phyloP scores from a whole-genome alignment of 2,329 filamentous ascomycete species.

The Neurospora crassa region DNA sequence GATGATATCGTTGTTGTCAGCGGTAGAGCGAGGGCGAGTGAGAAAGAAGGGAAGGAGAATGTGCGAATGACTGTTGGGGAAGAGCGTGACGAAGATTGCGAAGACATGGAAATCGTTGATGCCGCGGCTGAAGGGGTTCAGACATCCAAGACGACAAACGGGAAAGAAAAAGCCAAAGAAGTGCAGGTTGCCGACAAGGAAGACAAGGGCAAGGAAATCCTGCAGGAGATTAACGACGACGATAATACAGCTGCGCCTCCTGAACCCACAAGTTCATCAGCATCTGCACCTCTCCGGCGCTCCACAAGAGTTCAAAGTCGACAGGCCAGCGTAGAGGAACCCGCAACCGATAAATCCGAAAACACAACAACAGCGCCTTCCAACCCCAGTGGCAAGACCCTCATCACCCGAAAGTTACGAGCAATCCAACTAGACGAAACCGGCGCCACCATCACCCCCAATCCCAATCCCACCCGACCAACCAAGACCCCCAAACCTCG shows the following conservation, averaged over 20 bases:
- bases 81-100: not conserved
- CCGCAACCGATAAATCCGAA: rapidly evolving
- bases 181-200: not conserved
- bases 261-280: no score
- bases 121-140: not conserved
- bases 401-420: not conserved
- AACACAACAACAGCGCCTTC: not conserved
- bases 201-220: not conserved
- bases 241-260: not conserved
- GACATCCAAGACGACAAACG: not conserved
- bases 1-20: not conserved
- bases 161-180: not conserved
- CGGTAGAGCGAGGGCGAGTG: no score
- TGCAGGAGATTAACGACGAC: not conserved
- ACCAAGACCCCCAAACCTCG: not conserved
- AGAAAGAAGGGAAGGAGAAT: not conserved
- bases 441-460: not conserved
- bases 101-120: not conserved
- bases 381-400: not conserved
- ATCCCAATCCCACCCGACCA: no score
- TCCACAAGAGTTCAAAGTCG: not conserved
- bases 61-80: not conserved
- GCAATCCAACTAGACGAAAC: not conserved
- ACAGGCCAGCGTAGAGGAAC: not conserved
- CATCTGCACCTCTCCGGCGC: not conserved